Conservation (phyloP, 495 filamentous ascomycete species). For the Aspergillus baeticus region DNA sequence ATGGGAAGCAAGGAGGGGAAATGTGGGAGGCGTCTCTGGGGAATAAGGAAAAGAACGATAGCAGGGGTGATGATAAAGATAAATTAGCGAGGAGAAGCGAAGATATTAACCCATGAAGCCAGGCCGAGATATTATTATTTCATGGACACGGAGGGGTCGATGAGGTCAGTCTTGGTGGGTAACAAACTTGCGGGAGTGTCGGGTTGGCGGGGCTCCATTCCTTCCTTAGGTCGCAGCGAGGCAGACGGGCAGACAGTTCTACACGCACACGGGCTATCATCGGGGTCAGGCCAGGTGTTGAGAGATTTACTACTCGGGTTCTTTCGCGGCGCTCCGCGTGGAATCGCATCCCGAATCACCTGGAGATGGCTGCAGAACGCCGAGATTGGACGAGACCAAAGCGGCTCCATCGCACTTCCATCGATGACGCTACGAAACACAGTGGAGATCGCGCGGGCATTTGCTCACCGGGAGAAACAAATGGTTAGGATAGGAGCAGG, state of each 20-base stretch:
- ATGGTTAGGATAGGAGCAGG: constrained; percentile 23
- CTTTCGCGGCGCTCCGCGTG: constrained; percentile 1
- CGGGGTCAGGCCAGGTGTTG: not conserved
- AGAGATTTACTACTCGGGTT: constrained; percentile 3
- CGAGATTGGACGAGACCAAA: constrained; percentile 6
- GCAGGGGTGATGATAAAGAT: constrained; percentile 9
- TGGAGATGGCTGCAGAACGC: not conserved
- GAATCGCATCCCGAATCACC: not conserved
- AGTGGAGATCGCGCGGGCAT: constrained; percentile 14
- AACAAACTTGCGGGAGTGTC: constrained; percentile 24
- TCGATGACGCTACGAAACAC: constrained; percentile 25
- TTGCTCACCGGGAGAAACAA: constrained; percentile 24
- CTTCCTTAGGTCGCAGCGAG: not conserved
- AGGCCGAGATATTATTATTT: constrained; percentile 13
- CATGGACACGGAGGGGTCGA: constrained; percentile 30
- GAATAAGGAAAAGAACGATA: not conserved
- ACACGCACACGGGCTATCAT: constrained; percentile 7
- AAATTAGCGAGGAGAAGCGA: constrained; percentile 5
- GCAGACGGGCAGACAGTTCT: not conserved
- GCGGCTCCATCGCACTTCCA: constrained; percentile 11
- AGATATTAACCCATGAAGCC: constrained; percentile 14
- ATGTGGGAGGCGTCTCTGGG: not conserved
- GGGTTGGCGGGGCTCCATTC: constrained; percentile 25
- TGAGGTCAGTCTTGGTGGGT: constrained; percentile 37
- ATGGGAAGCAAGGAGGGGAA: constrained; percentile 5